Evolutionary conservation across 2,329 filamentous ascomycete species (phyloP), one percentile per base, ranked within the genome.

Genomic region (Clonostachys rhizophaga): DNA sequence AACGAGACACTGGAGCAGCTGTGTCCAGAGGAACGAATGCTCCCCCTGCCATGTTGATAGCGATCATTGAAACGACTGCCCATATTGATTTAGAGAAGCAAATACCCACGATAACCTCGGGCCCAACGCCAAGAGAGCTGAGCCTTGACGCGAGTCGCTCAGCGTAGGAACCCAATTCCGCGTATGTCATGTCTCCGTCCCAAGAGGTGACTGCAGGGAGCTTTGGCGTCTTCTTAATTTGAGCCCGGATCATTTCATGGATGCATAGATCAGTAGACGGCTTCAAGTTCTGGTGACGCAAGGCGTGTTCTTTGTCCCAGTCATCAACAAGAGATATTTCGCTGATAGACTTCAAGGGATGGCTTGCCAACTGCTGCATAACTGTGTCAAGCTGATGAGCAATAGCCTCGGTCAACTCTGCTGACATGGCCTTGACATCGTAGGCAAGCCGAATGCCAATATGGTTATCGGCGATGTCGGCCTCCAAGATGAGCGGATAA

Each of bases 131-230:
- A 16, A 52, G 42, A 18, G 24, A 18, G 13, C 34, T 12, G 17
- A 43, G 42, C 42, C 34, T 43, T 3, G 16, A n/a, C 5, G 42
- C 42, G 24, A 58, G 35, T 16, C 42, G 50, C 35, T 50, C 42
- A 10, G 30, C 43, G 14, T 34, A 34, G 17, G 5, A 6, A 10
- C n/a, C 13, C 13, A 43, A 16, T 30, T 46, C 34, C 6, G 13
- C 34, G 18, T 46, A 46, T 16, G 44, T 41, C 44, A 37, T 18
- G 34, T 20, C 18, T 50, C 70, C 70, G 47, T 73, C 70, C 69
- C 69, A 73, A 3, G 70, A 69, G 41, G 66, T 55, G 33, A 73
- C 62, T 20, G 71, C 70, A 6, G 57, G 52, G 42, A 33, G 17
- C 16, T 20, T 7, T 14, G 42, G 42, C 13, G 24, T 18, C 12